Evolutionary conservation across 2,329 filamentous ascomycete species (phyloP), one percentile per base, ranked within the genome.

Genomic region (Calonectria ilicicola): DNA sequence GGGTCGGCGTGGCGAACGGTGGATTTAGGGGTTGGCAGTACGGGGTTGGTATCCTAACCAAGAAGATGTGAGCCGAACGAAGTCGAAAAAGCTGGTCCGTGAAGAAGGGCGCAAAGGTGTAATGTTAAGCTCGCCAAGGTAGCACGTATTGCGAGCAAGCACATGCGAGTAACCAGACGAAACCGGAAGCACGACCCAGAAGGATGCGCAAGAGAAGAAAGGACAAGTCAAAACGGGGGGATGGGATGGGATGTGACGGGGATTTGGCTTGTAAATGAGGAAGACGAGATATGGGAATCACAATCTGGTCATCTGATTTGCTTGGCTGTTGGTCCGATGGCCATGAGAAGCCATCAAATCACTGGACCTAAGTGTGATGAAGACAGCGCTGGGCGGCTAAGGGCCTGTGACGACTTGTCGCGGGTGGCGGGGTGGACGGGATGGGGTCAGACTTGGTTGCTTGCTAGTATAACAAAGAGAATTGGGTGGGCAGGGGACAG

Each of bases 1-100:
- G 75, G 76, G 64, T 79, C 76, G 74, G 74, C 72, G 77, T 78
- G 70, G 70, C 69, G 69, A 76, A 77, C 78, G 76, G 78, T 79
- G 76, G 75, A 75, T 76, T 74, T 78, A 79, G 68, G 70, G 77
- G 77, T 71, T 76, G 38, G 69, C 68, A 68, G 76, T 72, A 76
- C 71, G 65, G 76, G 70, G 70, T 74, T 62, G 60, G 68, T 74
- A 70, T 75, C 53, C 67, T 62, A 67, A 67, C 70, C 63, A 42
- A 51, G 35, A 56, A 64, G 60, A 53, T 49, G 60, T 42, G 69
- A 67, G 65, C 69, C 67, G 47, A 67, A 74, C 64, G 47, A 47
- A 46, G 62, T 64, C 29, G 68, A 38, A 27, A 49, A 51, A 46
- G 63, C 23, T 74, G 74, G 64, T 63, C 67, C 69, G 70, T 66